Conservation (phyloP, 2,329 filamentous ascomycete species). For the Colletotrichum shisoi region DNA sequence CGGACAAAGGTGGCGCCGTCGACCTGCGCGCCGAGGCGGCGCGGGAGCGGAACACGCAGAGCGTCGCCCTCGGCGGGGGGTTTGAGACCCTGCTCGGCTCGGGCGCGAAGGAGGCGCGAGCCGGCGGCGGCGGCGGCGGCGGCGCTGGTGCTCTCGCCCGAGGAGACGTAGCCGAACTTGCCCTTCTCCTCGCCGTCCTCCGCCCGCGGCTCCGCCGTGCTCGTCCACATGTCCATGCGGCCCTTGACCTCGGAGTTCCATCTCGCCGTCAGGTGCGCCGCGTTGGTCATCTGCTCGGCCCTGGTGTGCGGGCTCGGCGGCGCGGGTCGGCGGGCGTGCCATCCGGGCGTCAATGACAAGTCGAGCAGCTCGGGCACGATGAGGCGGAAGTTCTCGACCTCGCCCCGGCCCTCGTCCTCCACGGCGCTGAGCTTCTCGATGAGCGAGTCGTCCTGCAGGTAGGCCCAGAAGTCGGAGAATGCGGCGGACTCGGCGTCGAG, state of each 20-base stretch:
- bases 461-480: conserved; percentile 55
- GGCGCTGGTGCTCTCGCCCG: neutral
- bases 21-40: conserved; percentile 55
- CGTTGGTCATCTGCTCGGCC: conserved; percentile 63
- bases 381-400: conserved; percentile 57
- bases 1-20: conserved; percentile 53
- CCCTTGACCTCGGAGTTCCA: conserved; percentile 60
- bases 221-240: conserved; percentile 55
- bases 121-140: neutral
- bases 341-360: conserved; percentile 63
- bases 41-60: conserved; percentile 48
- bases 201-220: conserved; percentile 42
- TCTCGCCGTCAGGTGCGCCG: conserved; percentile 56
- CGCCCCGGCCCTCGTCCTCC: neutral
- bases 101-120: neutral
- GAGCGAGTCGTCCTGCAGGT: conserved; percentile 41
- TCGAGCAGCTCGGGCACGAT: conserved; percentile 63
- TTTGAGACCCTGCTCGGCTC: neutral
- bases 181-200: conserved; percentile 16
- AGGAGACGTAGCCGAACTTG: conserved; percentile 22
- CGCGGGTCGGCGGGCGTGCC: conserved; percentile 53
- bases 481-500: conserved; percentile 54
- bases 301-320: conserved; percentile 57
- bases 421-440: conserved; percentile 37
- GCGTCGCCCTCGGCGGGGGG: conserved; percentile 38